These are phyloP conservation scores for Globisporangium takayamanum DNA, from an alignment of 352 stramenopile genomes.

Conservation along the genomic window DNA sequence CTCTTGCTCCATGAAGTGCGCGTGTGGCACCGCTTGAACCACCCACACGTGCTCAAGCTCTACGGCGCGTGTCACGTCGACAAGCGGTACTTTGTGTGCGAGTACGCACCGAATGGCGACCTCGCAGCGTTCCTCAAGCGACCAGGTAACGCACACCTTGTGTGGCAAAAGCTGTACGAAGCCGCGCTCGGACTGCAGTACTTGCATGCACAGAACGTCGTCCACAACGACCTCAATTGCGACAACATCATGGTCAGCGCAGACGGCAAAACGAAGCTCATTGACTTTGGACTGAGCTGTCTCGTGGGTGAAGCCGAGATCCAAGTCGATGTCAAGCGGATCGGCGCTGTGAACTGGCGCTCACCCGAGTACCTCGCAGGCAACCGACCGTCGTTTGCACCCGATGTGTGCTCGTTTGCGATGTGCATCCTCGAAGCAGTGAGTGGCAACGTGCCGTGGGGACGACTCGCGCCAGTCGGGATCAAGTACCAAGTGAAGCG, in stretches of 20 bases:
- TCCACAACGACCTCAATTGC: conserved; percentile 18
- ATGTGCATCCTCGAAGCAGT: conserved; percentile 29
- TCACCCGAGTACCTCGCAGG: background rate
- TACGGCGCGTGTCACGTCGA: too few species aligned
- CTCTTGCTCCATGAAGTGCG: background rate
- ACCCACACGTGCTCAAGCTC: too few species aligned
- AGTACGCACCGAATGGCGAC: background rate
- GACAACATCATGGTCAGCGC: conserved; percentile 18
- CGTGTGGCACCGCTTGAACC: background rate
- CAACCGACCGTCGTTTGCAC: background rate
- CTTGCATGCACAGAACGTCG: background rate
- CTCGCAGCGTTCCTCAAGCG: background rate
- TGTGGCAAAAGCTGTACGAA: background rate
- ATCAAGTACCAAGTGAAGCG: background rate
- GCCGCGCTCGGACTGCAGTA: conserved; percentile 1
- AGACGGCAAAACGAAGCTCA: background rate
- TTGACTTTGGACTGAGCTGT: conserved; percentile 1
- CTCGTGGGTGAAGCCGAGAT: background rate
- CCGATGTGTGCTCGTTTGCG: conserved; percentile 4
- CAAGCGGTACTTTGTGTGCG: too few species aligned
- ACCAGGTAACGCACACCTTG: background rate
- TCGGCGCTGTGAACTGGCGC: background rate
- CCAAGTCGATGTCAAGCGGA: background rate
- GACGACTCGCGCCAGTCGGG: background rate
- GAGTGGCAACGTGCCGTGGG: background rate